Evolutionary conservation across 176 grass and related monocot genomes (phyloP).

Genomic region (Cymbopogon citratus): DNA sequence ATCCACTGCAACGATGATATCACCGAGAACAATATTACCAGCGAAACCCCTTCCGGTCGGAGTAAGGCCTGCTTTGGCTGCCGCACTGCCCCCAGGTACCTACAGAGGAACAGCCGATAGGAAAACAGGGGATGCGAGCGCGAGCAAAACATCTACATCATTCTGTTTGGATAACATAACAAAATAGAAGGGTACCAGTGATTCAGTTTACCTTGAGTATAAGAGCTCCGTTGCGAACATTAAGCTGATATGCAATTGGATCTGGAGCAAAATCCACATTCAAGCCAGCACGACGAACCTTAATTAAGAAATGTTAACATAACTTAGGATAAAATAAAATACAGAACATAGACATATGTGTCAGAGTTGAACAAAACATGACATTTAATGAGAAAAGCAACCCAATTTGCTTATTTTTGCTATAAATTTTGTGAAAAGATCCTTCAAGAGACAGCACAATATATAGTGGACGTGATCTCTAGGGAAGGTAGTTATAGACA

Average conservation of each 20-base stretch:
- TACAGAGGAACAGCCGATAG: conserved; percentile 11
- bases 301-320: conserved; percentile 1
- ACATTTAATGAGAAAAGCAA: no score
- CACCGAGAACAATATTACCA: conserved; percentile 82
- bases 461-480: neutral
- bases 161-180: neutral
- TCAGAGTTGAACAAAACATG: no score
- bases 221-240: conserved; percentile 81
- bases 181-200: neutral
- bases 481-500: neutral
- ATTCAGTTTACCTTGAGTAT: conserved; percentile 56
- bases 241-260: conserved; percentile 84
- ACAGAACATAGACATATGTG: no score
- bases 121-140: neutral
- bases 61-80: conserved; percentile 76
- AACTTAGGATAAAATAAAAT: no score
- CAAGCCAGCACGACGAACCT: conserved; percentile 70
- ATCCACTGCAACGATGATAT: conserved; percentile 69
- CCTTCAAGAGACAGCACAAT: neutral
- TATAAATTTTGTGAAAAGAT: neutral
- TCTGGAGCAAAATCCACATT: conserved; percentile 88
- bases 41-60: conserved; percentile 65
- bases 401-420: neutral
- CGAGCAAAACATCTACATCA: neutral
- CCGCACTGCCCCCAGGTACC: conserved; percentile 54